phyloP scores from a whole-genome alignment of 192 early-diverging fungal species.

The Mortierella claussenii region DNA sequence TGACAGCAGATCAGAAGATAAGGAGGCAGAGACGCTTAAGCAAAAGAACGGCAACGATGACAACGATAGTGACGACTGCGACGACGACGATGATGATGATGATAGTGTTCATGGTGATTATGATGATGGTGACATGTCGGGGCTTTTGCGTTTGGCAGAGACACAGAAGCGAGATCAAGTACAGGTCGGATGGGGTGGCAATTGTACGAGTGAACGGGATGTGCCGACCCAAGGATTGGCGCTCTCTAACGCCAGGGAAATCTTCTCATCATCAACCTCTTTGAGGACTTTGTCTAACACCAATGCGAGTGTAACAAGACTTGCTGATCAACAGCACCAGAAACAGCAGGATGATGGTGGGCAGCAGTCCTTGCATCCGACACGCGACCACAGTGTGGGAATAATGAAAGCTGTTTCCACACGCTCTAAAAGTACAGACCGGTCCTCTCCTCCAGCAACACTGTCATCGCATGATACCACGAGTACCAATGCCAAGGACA shows the following conservation, averaged over 20 bases:
- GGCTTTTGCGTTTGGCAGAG: conserved; percentile 15
- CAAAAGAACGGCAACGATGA: no score
- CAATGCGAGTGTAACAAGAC: background rate
- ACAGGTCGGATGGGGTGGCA: conserved; percentile 13
- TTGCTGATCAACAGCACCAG: background rate
- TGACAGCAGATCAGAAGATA: no score
- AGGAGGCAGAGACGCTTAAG: no score
- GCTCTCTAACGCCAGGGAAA: background rate
- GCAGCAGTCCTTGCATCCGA: no score
- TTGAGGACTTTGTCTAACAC: background rate
- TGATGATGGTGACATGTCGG: conserved; percentile 14
- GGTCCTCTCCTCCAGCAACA: no score
- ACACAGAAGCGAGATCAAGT: conserved; percentile 10
- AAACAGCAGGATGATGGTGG: no score
- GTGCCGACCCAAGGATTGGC: background rate
- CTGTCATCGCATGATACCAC: background rate
- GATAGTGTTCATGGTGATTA: background rate
- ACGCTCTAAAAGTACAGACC: background rate
- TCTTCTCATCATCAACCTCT: background rate
- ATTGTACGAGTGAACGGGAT: conserved; percentile 10
- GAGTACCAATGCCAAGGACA: background rate
- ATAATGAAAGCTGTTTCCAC: background rate
- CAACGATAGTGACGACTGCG: background rate
- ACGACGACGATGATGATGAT: background rate
- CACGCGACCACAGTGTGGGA: background rate